Conservation (phyloP, 2,329 filamentous ascomycete species). For the Ramularia endophylla region DNA sequence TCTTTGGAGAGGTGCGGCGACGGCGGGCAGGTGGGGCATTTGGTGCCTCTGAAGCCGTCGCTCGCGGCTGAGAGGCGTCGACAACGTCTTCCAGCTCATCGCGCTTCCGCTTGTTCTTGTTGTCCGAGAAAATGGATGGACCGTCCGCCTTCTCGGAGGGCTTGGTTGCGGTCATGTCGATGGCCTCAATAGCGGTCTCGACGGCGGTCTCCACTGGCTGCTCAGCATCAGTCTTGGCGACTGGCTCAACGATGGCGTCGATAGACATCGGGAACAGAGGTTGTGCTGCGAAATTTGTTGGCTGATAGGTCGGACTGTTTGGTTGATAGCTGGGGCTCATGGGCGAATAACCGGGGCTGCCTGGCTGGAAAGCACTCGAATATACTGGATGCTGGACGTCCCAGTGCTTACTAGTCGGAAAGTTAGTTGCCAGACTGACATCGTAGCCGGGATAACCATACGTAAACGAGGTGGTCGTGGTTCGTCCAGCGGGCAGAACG, state of each 20-base stretch:
- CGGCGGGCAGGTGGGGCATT: constrained; percentile 4
- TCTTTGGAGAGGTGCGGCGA: background rate
- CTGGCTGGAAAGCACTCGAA: background rate
- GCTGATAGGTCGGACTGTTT: background rate
- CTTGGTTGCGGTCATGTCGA: background rate
- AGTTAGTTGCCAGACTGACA: constrained; percentile 17
- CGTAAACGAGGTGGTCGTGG: constrained; percentile 10
- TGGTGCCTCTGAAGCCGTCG: constrained; percentile 6
- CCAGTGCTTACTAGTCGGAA: constrained; percentile 18
- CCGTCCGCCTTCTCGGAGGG: background rate
- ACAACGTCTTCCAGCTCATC: constrained; percentile 13
- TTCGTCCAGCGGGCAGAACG: constrained; percentile 1
- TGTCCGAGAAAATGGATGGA: background rate
- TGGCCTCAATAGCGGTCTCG: constrained; percentile 3
- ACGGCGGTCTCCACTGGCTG: background rate
- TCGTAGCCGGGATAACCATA: constrained; percentile 10
- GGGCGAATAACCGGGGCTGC: background rate
- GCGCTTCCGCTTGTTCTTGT: constrained; percentile 24
- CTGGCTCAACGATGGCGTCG: constrained; percentile 2
- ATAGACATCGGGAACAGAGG: constrained; percentile 8
- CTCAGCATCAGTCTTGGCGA: background rate
- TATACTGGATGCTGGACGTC: constrained; percentile 12
- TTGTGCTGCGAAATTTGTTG: background rate
- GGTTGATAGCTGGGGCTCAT: background rate
- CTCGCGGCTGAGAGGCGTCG: constrained; percentile 4